These are phyloP conservation scores for Gloeostereum incarnatum DNA, from an alignment of 768 basidiomycete genomes.

Conservation along the genomic window DNA sequence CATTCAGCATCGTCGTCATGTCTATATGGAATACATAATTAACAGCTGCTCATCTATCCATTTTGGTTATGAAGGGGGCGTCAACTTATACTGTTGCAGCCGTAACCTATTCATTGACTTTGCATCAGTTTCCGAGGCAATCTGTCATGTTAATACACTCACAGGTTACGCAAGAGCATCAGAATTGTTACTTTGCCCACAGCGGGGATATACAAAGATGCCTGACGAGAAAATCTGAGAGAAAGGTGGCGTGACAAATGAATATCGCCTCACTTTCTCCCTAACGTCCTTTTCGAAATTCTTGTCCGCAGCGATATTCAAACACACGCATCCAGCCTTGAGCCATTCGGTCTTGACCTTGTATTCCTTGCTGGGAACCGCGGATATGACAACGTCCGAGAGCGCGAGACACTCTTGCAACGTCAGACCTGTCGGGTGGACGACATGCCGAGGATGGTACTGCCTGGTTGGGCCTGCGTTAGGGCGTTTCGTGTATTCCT, in stretches of 20 bases:
- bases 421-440: slow-evolving; percentile 56
- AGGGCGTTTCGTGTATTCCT: slow-evolving; percentile 93
- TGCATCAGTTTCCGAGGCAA: neutral
- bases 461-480: slow-evolving; percentile 30
- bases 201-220: slow-evolving; percentile 88
- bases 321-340: slow-evolving; percentile 89
- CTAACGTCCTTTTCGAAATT: slow-evolving; percentile 93
- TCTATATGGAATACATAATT: too few species aligned
- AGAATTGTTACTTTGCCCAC: slow-evolving; percentile 98
- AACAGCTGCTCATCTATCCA: too few species aligned
- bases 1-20: neutral
- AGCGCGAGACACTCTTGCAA: slow-evolving; percentile 74
- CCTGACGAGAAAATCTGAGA: slow-evolving; percentile 32
- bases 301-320: slow-evolving; percentile 92
- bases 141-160: slow-evolving; percentile 20
- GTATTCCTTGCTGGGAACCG: slow-evolving; percentile 79
- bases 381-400: slow-evolving; percentile 91
- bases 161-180: slow-evolving; percentile 96
- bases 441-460: slow-evolving; percentile 81
- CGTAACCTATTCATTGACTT: slow-evolving; percentile 32
- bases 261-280: slow-evolving; percentile 57
- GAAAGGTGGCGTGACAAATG: neutral
- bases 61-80: neutral
- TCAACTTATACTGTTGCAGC: slow-evolving; percentile 40
- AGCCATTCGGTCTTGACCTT: slow-evolving; percentile 85